Evolutionary conservation across 768 basidiomycete species (phyloP).

Genomic region (Rhodotorula kratochvilovae): DNA sequence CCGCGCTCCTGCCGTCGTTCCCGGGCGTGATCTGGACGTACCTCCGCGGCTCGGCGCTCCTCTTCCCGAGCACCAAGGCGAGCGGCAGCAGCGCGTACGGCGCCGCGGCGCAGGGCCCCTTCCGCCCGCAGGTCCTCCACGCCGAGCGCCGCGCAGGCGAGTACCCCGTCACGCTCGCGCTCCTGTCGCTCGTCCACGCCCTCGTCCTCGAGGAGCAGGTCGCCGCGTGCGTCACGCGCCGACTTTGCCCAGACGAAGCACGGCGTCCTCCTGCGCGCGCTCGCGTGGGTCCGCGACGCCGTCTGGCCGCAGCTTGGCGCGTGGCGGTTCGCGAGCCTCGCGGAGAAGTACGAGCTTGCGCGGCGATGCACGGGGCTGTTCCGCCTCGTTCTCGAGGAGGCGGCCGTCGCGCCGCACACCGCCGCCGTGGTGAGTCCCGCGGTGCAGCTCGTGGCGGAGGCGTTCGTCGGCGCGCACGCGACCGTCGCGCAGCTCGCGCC

Average conservation of each 20-base stretch:
- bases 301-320: constrained; percentile 80
- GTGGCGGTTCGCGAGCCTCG: constrained; percentile 79
- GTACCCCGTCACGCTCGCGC: constrained; percentile 75
- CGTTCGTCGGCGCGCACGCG: constrained; percentile 67
- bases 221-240: constrained; percentile 54
- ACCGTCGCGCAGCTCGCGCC: constrained; percentile 67
- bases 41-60: constrained; percentile 67
- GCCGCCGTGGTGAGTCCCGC: background rate
- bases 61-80: constrained; percentile 56
- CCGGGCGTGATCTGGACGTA: constrained; percentile 85
- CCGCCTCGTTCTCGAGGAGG: constrained; percentile 55
- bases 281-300: constrained; percentile 73
- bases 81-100: background rate
- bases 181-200: constrained; percentile 70
- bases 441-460: constrained; percentile 56
- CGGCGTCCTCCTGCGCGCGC: constrained; percentile 73
- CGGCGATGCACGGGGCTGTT: constrained; percentile 64
- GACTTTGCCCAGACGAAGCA: constrained; percentile 70
- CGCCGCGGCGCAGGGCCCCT: background rate
- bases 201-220: constrained; percentile 69
- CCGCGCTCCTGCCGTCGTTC: constrained; percentile 68
- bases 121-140: constrained; percentile 50
- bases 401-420: background rate
- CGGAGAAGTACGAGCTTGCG: constrained; percentile 79
- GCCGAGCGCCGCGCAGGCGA: constrained; percentile 66